phyloP scores from a whole-genome alignment of 2,329 filamentous ascomycete species.

The Sporothrix pallida region DNA sequence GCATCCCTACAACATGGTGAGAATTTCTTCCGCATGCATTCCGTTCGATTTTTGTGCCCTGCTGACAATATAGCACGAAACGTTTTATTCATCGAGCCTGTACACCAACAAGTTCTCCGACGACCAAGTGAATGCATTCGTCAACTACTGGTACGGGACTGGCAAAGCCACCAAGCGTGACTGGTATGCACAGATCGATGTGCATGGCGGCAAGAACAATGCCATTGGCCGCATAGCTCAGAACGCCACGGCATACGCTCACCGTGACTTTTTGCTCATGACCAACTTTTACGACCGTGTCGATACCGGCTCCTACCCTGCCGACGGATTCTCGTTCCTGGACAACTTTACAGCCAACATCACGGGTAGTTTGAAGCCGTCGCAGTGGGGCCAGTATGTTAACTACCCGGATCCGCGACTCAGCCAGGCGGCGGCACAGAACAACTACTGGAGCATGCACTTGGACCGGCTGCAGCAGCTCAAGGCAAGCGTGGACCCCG shows the following conservation, averaged over 20 bases:
- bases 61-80: constrained; percentile 46
- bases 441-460: constrained; percentile 48
- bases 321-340: constrained; percentile 46
- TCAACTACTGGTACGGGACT: constrained; percentile 49
- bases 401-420: constrained; percentile 51
- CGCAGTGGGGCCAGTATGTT: constrained; percentile 50
- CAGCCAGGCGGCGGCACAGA: constrained; percentile 44
- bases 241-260: constrained; percentile 49
- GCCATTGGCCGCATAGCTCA: constrained; percentile 44
- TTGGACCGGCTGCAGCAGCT: constrained; percentile 45
- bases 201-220: constrained; percentile 51
- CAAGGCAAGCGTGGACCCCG: constrained; percentile 48
- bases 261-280: constrained; percentile 56
- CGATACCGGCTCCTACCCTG: constrained; percentile 44
- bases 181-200: constrained; percentile 53
- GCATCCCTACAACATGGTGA: constrained; percentile 42
- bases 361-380: constrained; percentile 41
- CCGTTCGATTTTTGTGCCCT: no score
- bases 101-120: constrained; percentile 48
- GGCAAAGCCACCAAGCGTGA: constrained; percentile 47
- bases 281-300: constrained; percentile 55
- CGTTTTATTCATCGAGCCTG: constrained; percentile 51
- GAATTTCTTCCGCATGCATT: not conserved
- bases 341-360: constrained; percentile 46
- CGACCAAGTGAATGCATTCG: constrained; percentile 46